A percentile compares a stretch with the other conserved stretches of the same genome.
These are phyloP conservation scores for Pichia sp. DNA, from an alignment of 1,139 yeast species.

Conservation along the genomic window DNA sequence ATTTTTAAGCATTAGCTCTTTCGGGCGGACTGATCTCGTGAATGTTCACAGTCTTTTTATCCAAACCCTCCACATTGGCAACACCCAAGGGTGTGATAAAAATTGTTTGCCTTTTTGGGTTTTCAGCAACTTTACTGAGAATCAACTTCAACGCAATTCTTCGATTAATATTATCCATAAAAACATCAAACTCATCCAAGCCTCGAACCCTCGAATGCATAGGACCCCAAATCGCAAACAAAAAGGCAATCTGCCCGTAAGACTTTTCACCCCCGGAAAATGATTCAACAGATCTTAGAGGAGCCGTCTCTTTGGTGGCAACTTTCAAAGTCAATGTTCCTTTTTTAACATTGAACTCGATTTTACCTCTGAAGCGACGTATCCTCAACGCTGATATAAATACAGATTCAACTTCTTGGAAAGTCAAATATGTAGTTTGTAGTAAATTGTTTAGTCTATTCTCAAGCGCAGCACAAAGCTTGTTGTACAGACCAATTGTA, in stretches of 20 bases:
- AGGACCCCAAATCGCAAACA: conserved; percentile 88
- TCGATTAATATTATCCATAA: conserved; percentile 93
- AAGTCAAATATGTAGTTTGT: conserved; percentile 42
- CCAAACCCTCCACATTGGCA: conserved; percentile 67
- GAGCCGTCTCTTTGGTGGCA: conserved; percentile 54
- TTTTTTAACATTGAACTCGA: conserved; percentile 57
- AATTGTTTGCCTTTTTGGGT: conserved; percentile 74
- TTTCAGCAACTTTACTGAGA: conserved; percentile 58
- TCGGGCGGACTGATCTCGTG: conserved; percentile 58
- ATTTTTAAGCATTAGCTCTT: conserved; percentile 17
- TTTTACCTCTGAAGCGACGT: conserved; percentile 73
- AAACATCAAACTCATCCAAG: conserved; percentile 95
- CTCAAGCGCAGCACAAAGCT: conserved; percentile 37
- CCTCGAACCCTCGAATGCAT: conserved; percentile 88
- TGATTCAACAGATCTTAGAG: conserved; percentile 69
- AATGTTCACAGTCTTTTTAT: conserved; percentile 58
- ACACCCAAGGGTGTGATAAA: conserved; percentile 95
- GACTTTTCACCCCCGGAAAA: conserved; percentile 97
- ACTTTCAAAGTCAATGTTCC: conserved; percentile 53
- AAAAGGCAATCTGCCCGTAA: conserved; percentile 81
- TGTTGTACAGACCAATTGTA: conserved; percentile 32
- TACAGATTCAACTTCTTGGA: conserved; percentile 44
- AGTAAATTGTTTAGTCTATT: conserved; percentile 49
- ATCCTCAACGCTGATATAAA: conserved; percentile 58
- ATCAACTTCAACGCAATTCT: conserved; percentile 73